These are phyloP conservation scores for Nigrospora osmanthi DNA, from an alignment of 2,329 filamentous ascomycete genomes.

Conservation along the genomic window DNA sequence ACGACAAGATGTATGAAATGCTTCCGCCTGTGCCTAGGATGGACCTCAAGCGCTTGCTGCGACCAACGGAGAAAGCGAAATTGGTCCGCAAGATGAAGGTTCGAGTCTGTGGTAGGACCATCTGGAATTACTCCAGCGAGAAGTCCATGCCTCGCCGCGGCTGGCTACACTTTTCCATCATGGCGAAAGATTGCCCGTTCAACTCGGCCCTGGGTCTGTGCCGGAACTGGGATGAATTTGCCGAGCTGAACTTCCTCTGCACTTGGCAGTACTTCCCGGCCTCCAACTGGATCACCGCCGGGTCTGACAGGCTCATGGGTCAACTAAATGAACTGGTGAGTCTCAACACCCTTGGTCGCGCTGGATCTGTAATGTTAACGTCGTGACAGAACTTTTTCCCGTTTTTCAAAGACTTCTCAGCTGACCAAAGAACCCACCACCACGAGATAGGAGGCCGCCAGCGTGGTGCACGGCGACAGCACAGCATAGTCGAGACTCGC, in stretches of 20 bases:
- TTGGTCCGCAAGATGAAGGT: conserved; percentile 30
- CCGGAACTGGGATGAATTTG: conserved; percentile 42
- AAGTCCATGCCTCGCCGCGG: conserved; percentile 36
- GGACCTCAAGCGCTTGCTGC: conserved; percentile 14
- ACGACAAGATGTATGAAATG: conserved; percentile 4
- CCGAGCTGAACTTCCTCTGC: conserved; percentile 35
- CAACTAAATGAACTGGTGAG: conserved; percentile 31
- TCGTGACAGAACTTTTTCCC: conserved; percentile 16
- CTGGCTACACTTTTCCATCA: conserved; percentile 42
- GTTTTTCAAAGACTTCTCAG: conserved; percentile 15
- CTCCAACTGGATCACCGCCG: conserved; percentile 33
- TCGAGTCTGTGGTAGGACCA: conserved; percentile 36
- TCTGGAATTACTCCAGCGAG: conserved; percentile 42
- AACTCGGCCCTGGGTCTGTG: conserved; percentile 36
- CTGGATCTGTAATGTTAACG: conserved; percentile 3
- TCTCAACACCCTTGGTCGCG: background rate
- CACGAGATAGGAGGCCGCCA: conserved; percentile 12
- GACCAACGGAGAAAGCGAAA: conserved; percentile 15
- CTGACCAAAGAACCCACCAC: conserved; percentile 11
- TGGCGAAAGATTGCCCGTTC: conserved; percentile 38
- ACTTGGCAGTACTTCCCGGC: conserved; percentile 38
- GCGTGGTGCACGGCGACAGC: conserved; percentile 12
- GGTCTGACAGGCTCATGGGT: conserved; percentile 25
- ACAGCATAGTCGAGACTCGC: conserved; percentile 16
- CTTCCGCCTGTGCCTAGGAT: background rate